Base-by-base conservation (phyloP, 306 rosid species). In the Sesbania bispinosa region DNA sequence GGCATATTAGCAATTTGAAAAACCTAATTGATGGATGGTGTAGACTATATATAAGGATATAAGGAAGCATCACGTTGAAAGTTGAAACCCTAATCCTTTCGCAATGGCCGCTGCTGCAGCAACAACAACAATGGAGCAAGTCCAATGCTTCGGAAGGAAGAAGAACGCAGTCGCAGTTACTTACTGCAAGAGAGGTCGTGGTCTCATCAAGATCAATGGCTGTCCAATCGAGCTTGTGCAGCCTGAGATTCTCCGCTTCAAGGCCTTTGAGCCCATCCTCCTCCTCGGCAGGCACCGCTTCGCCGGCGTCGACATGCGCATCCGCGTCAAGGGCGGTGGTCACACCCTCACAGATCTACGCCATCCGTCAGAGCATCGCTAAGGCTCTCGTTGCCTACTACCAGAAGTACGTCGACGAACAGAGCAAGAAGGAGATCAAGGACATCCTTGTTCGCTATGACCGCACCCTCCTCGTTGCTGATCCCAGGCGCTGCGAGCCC, bases 161-260 rank as follows among this genome's bases (percentile, higher is more conserved):
- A 91, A 91, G 86, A 91, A 92, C 1, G 97, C 97, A 0, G 97
- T 91, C 4, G 97, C 97, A 0, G 96, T 91, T 2, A 91, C 97
- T 0, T 74, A 91, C 86, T 91, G 97, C 85, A 91, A 91, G 84
- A 82, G 85, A 11, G 96, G 97, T 0, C 80, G 87, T 0, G 92
- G 97, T 0, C 85, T 91, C 13, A 88, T 91, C 77, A 91, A 91
- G 84, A 85, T 91, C 80, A 91, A 91, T 2, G 97, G 97, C 1
- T 82, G 83, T 71, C 97, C 96, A 0, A 91, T 91, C 43, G 96
- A 88, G 73, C 89, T 91, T 0, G 84, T 87, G 1, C 79, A 91
- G 85, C 92, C 96, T 1, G 97, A 91, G 85, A 87, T 87, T 74
- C 97, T 91, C n/a, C 85, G 90, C 2, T 85, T 91, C 89, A 91